Evolutionary conservation across 805 yeast genomes (phyloP).

Genomic region (Cyberlindnera maclurae): DNA sequence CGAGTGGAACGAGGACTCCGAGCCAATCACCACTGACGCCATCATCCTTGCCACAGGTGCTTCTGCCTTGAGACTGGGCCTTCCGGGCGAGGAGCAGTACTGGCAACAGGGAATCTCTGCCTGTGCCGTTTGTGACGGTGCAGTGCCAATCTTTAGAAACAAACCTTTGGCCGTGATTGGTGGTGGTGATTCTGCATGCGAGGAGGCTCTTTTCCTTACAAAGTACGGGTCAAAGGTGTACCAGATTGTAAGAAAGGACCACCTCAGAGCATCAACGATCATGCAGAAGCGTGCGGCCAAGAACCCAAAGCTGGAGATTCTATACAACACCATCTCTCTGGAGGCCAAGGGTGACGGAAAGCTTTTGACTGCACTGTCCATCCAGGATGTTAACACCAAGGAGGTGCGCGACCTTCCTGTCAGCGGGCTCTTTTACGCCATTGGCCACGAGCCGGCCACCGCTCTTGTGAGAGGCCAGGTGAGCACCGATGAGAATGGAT

Average conservation of each 20-base stretch:
- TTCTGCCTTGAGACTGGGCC: slow-evolving; percentile 85
- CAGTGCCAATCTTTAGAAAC: slow-evolving; percentile 97
- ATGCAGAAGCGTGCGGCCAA: slow-evolving; percentile 90
- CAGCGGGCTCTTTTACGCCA: slow-evolving; percentile 93
- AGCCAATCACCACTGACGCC: slow-evolving; percentile 89
- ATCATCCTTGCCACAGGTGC: slow-evolving; percentile 97
- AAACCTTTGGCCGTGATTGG: slow-evolving; percentile 97
- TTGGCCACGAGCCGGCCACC: slow-evolving; percentile 97
- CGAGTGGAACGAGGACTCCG: slow-evolving; percentile 88
- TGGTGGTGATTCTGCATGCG: slow-evolving; percentile 99
- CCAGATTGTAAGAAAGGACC: slow-evolving; percentile 89
- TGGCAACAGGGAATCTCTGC: slow-evolving; percentile 99
- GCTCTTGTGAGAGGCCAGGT: slow-evolving; percentile 63
- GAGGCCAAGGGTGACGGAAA: slow-evolving; percentile 96
- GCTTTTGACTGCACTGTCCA: slow-evolving; percentile 54
- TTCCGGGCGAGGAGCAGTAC: slow-evolving; percentile 96
- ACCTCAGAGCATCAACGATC: slow-evolving; percentile 88
- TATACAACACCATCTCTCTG: slow-evolving; percentile 76
- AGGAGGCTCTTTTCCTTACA: slow-evolving; percentile 94
- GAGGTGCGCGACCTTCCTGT: slow-evolving; percentile 65
- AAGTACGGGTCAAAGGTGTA: slow-evolving; percentile 96
- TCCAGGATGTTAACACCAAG: slow-evolving; percentile 67
- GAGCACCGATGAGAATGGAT: slow-evolving; percentile 82
- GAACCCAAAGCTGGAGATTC: slow-evolving; percentile 84
- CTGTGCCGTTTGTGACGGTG: slow-evolving; percentile 99